phyloP scores from a whole-genome alignment of 352 stramenopile species.

The Phytophthora tentaculata region DNA sequence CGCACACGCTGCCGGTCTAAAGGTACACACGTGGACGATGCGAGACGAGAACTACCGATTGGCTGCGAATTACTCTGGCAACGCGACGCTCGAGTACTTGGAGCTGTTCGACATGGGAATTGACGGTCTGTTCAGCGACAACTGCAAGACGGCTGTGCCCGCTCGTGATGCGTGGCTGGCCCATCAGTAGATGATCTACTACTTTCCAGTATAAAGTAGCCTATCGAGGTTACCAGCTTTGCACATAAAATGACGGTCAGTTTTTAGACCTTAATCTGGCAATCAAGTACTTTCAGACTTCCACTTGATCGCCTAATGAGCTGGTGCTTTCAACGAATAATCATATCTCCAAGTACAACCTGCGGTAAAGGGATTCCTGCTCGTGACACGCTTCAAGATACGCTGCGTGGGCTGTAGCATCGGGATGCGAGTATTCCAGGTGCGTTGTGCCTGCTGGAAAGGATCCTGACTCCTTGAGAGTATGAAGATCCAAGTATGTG shows the following conservation, averaged over 20 bases:
- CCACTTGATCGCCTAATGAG: neutral
- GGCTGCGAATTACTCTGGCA: constrained; percentile 65
- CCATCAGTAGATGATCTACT: constrained; percentile 26
- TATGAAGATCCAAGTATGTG: constrained; percentile 64
- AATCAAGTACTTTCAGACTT: too few species aligned
- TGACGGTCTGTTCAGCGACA: constrained; percentile 69
- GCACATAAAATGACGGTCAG: too few species aligned
- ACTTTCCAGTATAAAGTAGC: constrained; percentile 6
- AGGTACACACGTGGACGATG: constrained; percentile 70
- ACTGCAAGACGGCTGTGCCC: constrained; percentile 58
- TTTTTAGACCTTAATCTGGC: neutral
- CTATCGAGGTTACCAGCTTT: too few species aligned
- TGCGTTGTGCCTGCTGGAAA: constrained; percentile 31
- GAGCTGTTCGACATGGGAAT: constrained; percentile 69
- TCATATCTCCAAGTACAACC: constrained; percentile 53
- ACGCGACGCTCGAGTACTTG: constrained; percentile 67
- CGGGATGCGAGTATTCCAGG: constrained; percentile 46
- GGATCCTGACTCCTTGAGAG: constrained; percentile 43
- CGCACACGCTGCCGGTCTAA: constrained; percentile 58
- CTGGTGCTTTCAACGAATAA: constrained; percentile 9
- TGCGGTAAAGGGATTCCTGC: constrained; percentile 78
- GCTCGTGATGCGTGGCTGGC: constrained; percentile 50
- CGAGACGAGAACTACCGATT: constrained; percentile 72
- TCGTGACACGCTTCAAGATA: constrained; percentile 72
- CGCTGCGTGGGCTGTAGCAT: constrained; percentile 55